Evolutionary conservation across 768 basidiomycete species (phyloP), one percentile per base, ranked within the genome.

Genomic region (Phylloporus arenicola): DNA sequence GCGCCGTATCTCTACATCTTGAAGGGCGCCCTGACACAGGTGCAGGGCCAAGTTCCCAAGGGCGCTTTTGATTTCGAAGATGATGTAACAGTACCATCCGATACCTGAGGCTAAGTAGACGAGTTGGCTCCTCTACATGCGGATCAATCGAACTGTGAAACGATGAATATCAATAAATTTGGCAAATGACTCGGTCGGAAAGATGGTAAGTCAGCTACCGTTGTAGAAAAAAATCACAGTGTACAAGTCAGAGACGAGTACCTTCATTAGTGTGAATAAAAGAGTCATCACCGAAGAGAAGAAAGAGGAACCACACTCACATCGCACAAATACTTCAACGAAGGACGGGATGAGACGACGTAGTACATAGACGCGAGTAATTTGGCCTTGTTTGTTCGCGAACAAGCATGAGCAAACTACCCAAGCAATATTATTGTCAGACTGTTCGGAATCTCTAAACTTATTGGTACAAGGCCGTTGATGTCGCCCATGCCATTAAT

Each of bases 41-140:
- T 86, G 57, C 92, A 95, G 73, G 92, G 92, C 30, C 84, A 92
- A 61, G 70, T 92, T 29, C 92, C 92, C 10, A 68, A 76, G 41
- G 89, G 90, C 56, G 92, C 92, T 6, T 91, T 94, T 61, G 83
- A 86, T 44, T 75, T 78, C 35, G 77, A 78, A 53, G 47, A 40
- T 31, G 35, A 33, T 31, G 24, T 17, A 17, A 48, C 27, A 5
- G 30, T n/a, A 14, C 9, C 40, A 13, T 14, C 45, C 13, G 25
- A 51, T 20, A 14, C 22, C 24, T 24, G 25, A 11, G 27, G 27
- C 27, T 10, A 27, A 27, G 27, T 11, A 29, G 9, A 29, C 27
- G 27, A 8, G 8, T 27, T 27, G 25, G 25, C 25, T 14, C 33
- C 16, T 8, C n/a, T 34, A 34, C 34, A 34, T n/a, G n/a, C 3